Base-by-base conservation (phyloP, 805 yeast species). In the Candida orba region DNA sequence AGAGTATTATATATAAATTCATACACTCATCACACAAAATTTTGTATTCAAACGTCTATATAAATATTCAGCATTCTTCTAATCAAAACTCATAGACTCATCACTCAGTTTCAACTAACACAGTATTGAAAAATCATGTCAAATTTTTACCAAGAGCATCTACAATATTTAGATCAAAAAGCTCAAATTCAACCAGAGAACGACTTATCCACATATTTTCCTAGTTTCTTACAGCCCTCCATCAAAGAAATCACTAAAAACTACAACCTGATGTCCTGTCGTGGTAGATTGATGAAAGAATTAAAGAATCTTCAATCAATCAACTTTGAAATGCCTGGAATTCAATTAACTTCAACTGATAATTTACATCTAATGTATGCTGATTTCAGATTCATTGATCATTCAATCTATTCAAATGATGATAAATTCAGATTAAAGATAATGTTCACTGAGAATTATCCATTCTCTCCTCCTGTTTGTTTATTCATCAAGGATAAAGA, bases 391-490 rank as follows among this genome's bases (percentile, higher is more conserved):
- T 62, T 70, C 5, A 40, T 41, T 18, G 66, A 59, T 36, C 66
- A 68, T 41, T 58, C 58, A 42, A 41, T 74, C 5, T 74, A 74
- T 45, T 34, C 37, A 13, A 43, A 45, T 6, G 63, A 53, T 12
- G 58, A 68, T 17, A 51, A 40, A 8, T 78, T 67, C 52, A 60
- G 73, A 29, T 56, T 81, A 30, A 62, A 69, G 37, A 64, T 79
- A 15, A 62, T 59, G 36, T 63, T 77, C 18, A 60, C 70, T 3
- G 52, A 60, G 1, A 65, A 64, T 0, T 81, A 81, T 48, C 87
- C 87, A 0, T 77, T 79, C 33, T 71, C 66, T 22, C 69, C 79
- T 3, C 87, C 87, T 0, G 71, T 69, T 43, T 82, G 76, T 2
- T 66, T 71, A 46, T 81, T 81, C 54, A 54, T 75, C n/a, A 51